phyloP scores from a whole-genome alignment of 768 basidiomycete genomes.

The Russula olivacea region DNA sequence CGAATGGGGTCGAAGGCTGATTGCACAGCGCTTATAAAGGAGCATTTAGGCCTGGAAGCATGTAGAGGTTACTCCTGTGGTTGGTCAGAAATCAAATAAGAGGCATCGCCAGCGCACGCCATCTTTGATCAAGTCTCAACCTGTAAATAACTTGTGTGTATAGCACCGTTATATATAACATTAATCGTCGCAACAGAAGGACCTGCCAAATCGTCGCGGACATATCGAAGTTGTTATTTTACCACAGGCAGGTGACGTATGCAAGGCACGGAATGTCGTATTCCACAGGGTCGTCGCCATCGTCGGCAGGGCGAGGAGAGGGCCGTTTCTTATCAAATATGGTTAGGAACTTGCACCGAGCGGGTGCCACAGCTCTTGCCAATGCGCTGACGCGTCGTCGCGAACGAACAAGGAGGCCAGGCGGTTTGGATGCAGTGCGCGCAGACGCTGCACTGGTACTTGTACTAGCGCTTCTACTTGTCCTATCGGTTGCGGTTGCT shows the following conservation, averaged over 20 bases:
- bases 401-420: neutral
- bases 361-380: neutral
- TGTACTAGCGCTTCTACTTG: neutral
- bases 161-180: neutral
- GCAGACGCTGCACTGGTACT: neutral
- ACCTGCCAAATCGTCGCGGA: neutral
- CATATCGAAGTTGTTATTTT: neutral
- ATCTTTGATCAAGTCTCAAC: neutral
- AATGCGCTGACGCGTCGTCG: conserved; percentile 9
- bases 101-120: no score
- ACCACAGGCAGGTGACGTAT: conserved; percentile 18
- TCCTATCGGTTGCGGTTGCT: neutral
- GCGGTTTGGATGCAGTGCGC: neutral
- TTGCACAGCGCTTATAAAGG: neutral
- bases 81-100: neutral
- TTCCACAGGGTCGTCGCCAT: conserved; percentile 1
- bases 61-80: neutral
- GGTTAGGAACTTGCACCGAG: neutral
- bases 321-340: neutral
- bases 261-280: conserved; percentile 21
- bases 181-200: neutral
- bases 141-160: neutral
- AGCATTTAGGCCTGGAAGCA: neutral
- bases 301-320: neutral
- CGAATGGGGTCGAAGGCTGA: no score